phyloP scores from a whole-genome alignment of 306 rosid genomes.

The Cucurbita argyrosperma region DNA sequence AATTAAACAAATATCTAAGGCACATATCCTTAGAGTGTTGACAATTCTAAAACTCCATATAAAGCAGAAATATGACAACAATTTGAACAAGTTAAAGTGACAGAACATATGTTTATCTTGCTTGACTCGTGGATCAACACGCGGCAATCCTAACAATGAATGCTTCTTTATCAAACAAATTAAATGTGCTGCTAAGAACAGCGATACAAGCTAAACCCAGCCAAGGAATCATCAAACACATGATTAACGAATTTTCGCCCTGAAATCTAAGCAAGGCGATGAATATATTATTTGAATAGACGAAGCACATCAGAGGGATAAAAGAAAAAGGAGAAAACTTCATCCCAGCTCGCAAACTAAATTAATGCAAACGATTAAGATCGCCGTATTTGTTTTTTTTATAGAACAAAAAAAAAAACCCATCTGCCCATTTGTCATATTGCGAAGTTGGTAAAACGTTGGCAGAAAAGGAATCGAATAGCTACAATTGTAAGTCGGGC shows the following conservation, averaged over 20 bases:
- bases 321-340: background rate
- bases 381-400: background rate
- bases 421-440: background rate
- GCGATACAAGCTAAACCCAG: background rate
- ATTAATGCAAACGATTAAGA: background rate
- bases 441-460: background rate
- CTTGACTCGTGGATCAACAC: background rate
- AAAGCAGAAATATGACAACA: background rate
- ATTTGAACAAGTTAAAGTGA: background rate
- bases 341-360: background rate
- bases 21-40: background rate
- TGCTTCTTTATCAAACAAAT: background rate
- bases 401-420: background rate
- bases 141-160: background rate
- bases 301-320: background rate
- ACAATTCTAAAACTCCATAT: background rate
- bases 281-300: background rate
- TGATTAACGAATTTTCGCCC: background rate
- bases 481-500: background rate
- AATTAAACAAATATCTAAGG: background rate
- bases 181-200: background rate
- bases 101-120: background rate
- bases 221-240: background rate
- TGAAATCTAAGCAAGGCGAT: background rate
- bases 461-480: background rate